Evolutionary conservation across 164 flowering plant species (phyloP).

Genomic region (Malania oleifera): DNA sequence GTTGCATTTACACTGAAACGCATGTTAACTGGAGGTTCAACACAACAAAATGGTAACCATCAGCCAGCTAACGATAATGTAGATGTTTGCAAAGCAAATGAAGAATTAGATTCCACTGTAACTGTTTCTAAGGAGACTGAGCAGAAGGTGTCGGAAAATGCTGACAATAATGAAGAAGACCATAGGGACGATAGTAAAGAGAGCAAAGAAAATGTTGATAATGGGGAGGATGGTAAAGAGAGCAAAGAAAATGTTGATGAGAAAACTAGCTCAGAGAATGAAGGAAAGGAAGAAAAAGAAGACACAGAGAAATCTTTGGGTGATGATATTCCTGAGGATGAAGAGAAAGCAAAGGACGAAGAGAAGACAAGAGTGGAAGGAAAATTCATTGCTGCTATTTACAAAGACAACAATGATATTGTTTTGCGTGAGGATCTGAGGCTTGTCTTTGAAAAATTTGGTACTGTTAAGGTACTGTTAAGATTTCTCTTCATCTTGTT

Average conservation of each 20-base stretch:
- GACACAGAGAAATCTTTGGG: conserved; percentile 18
- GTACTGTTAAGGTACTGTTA: conserved; percentile 67
- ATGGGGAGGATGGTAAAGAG: conserved; percentile 18
- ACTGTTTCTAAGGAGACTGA: conserved; percentile 20
- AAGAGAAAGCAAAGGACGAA: conserved; percentile 16
- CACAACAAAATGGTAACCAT: conserved; percentile 23
- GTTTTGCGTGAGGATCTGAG: conserved; percentile 86
- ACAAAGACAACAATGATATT: conserved; percentile 47
- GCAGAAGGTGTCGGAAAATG: conserved; percentile 24
- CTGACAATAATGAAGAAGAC: conserved; percentile 19
- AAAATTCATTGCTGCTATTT: conserved; percentile 16
- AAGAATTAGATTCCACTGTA: conserved; percentile 17
- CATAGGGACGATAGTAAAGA: conserved; percentile 17
- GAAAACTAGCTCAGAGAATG: conserved; percentile 19
- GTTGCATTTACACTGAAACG: conserved; percentile 69
- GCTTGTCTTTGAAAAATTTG: conserved; percentile 58
- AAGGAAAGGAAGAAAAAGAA: conserved; percentile 23
- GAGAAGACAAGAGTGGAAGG: conserved; percentile 13
- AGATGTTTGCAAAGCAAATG: conserved; percentile 19
- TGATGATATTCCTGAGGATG: conserved; percentile 14
- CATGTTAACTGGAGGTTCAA: conserved; percentile 25
- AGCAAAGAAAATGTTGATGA: conserved; percentile 23
- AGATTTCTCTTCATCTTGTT: background rate
- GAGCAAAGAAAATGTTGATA: conserved; percentile 22
- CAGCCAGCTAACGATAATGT: conserved; percentile 19